Base-by-base conservation (phyloP, 257 asterid genomes). In the Scutellaria barbata region DNA sequence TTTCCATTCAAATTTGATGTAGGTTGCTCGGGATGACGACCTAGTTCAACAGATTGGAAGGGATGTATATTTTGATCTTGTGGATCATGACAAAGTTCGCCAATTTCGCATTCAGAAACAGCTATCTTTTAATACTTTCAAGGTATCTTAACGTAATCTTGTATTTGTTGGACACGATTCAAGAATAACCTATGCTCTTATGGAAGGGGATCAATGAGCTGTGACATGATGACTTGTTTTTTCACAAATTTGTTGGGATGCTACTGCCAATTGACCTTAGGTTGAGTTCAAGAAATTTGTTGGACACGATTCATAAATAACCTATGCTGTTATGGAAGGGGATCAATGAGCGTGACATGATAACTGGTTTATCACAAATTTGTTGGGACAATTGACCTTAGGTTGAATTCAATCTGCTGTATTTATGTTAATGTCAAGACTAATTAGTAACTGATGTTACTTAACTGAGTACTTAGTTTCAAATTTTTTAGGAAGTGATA, bases 11-110 rank as follows among this genome's bases (percentile, higher is more conserved):
- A 58, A 69, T 57, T 20, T 63, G 22, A 72, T 77, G 18, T 66
- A 91, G 97, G 96, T 92, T 71, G 96, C 96, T 66, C 89, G 94
- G 41, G 95, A 92, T 74, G 87, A 78, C 53, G 98, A 92, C 72
- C 79, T 92, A 42, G 81, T 70, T 37, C 85, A 82, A 55, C 98
- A 92, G 79, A 84, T 92, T 83, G 98, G 98, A 37, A 84, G 66
- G 73, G 92, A 92, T 14, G 81, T 86, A 72, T 86, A 89, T 84
- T 92, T 92, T 85, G 98, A 92, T 84, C 89, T 92, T 59, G 95
- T 89, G 60, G 94, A 92, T 82, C 98, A 92, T 84, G 96, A 89
- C 66, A 87, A 88, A 88, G 95, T 89, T 78, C 92, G 79, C 52
- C 75, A 76, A 63, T 92, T 92, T 40, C 92, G 96, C 46, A 89